Base-by-base conservation (phyloP, 768 basidiomycete species). In the Panaeolus cyanescens region DNA sequence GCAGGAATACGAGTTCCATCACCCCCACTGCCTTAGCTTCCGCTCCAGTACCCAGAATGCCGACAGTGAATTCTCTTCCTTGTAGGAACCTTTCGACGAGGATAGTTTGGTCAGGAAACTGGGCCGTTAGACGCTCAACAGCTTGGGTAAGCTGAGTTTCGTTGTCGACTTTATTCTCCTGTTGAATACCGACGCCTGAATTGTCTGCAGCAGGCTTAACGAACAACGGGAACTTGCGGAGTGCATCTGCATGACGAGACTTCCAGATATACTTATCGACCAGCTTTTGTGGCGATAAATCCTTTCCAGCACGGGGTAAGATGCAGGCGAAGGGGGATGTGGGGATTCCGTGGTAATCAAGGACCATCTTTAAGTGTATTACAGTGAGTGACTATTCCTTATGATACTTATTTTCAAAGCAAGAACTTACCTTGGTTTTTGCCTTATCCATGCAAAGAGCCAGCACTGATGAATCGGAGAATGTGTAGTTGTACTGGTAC, bases 381-480 rank as follows among this genome's bases (percentile, higher is more conserved):
- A 4, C 19, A 42, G 10, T 42, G 3, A 34, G 33, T n/a, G 50
- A 32, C 6, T 20, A 13, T 39, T 17, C 15, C 32, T 40, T 30
- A 10, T 25, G 13, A 34, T 42, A 19, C 4, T 17, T 32, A 39
- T 36, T 8, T 33, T 34, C 8, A 20, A 10, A 25, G 25, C 7
- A 33, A 19, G 12, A 9, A 19, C 40, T 50, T 12, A 68, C 71
- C 66, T 70, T 72, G 2, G 68, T 67, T 59, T 68, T 72, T 1
- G 65, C 69, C 33, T 72, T 72, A 34, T 72, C 71, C n/a, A 69
- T 55, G 42, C 70, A 72, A 37, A 72, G 42, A 9, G 67, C 63
- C 17, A 70, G 28, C 4, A 68, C 71, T 4, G 70, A 63, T 2
- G 67, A 67, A 56, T 72, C 71, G 2, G 70, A 69, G 30, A 70